Evolutionary conservation across 148 eudicot species (phyloP), one percentile per base, ranked within the genome.

Genomic region (Chenopodium quinoa): DNA sequence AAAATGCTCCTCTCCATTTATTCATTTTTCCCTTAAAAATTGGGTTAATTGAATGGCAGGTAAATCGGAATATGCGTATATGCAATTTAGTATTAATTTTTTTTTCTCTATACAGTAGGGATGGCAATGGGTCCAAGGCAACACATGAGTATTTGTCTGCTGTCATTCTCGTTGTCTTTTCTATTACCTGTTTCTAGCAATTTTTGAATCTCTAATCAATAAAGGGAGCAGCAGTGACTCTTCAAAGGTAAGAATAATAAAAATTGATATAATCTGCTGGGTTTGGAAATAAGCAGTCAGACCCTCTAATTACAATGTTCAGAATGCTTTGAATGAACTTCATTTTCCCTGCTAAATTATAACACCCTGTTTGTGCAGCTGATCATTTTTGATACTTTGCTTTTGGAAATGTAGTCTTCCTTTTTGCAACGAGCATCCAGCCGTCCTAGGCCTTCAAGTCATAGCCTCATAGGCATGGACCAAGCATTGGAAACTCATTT

Each of bases 391-490:
- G 27, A 48, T 81, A 25, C 75, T 80, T n/a, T 64, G 80, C 32
- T 82, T 64, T 50, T 72, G 20, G 17, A 78, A 70, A 40, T 87
- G 87, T 91, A 95, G 99, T 88, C 99, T n/a, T 69, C 97, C 76
- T 93, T 95, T 80, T 86, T 95, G 56, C 90, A 91, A 78, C 89
- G 97, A 71, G 83, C 85, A 80, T 86, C 93, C 76, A 91, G 82
- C 86, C 84, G 85, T 86, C 86, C 91, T 32, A 78, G 88, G 66
- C 78, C 92, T 58, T 83, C 91, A 71, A 86, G 85, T 79, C 78
- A 82, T 34, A 34, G 40, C 40, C 40, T 34, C 40, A 34, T 58
- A 91, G 81, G 88, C 86, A 86, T 69, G 91, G 89, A 69, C 75
- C 93, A 50, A 88, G 88, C 84, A 83, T 75, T 2, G 85, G 84